phyloP scores from a whole-genome alignment of 1,284 basidiomycete species.

The Ceratobasidium sp. region DNA sequence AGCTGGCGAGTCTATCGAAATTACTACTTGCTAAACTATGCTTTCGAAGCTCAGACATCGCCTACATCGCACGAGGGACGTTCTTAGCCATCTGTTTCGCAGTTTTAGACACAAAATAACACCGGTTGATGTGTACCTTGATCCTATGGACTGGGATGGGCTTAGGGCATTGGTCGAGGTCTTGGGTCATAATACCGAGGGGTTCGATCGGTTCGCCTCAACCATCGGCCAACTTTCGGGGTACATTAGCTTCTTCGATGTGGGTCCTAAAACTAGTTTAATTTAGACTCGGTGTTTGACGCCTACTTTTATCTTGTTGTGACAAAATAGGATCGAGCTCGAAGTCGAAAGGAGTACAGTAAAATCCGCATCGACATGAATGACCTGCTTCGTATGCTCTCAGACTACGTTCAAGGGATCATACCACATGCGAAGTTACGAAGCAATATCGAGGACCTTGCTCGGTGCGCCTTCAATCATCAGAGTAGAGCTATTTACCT shows the following conservation, averaged over 20 bases:
- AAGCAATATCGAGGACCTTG: not conserved
- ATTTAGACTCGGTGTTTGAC: not conserved
- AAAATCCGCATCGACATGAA: not conserved
- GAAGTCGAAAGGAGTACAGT: not conserved
- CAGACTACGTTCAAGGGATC: not conserved
- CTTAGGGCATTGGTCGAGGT: not conserved
- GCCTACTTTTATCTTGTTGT: not conserved
- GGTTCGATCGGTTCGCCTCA: not conserved
- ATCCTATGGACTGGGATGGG: conserved; percentile 7
- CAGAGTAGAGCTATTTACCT: not conserved
- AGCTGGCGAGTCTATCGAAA: no score
- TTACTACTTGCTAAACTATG: no score
- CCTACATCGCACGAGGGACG: no score
- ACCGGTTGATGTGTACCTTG: not conserved
- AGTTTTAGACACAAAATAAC: no score
- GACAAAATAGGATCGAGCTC: not conserved
- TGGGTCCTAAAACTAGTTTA: not conserved
- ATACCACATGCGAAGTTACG: not conserved
- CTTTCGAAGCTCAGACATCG: no score
- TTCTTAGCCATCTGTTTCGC: no score
- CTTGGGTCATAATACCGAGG: not conserved
- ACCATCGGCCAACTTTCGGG: not conserved
- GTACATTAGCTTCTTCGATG: not conserved
- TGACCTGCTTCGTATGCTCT: not conserved
- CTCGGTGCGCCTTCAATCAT: not conserved